Evolutionary conservation across 345 rosid species (phyloP), one percentile per base, ranked within the genome.

Genomic region (Aethionema arabicum): DNA sequence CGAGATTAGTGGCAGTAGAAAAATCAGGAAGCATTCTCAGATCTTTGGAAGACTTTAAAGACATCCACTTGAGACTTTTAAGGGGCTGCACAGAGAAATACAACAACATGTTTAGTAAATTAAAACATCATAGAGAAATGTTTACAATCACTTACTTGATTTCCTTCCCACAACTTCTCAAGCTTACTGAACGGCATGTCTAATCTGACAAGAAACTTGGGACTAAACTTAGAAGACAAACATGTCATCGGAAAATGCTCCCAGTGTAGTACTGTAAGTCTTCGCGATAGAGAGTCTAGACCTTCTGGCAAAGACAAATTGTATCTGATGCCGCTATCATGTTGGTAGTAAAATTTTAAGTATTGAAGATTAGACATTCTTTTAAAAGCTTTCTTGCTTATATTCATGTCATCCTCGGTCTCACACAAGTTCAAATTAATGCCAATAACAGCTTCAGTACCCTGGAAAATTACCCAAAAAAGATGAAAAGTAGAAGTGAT

Each of bases 301-400:
- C 8, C 8, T 35, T 35, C 7, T 35, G 38, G 38, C 6, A 8
- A 35, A 8, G 6, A 35, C 38, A 35, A 35, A 2, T 8, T 35
- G 38, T 8, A 5, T 5, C 38, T 8, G 8, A 5, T 8, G 8
- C 8, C 6, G 8, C 8, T 8, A 35, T 35, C 38, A 35, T 5
- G 8, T 35, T 8, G 6, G 6, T 8, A 5, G 6, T 70, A 49
- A 11, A 70, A 16, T 13, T 51, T 64, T 1, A 70, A 55, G 7
- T 56, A 31, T 64, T 41, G 48, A 14, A 64, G 69, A 70, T 63
- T 57, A 7, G 0, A 4, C 74, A 70, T 70, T 6, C 16, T 70
- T 37, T 3, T 3, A 11, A 70, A 70, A 4, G 21, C 59, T 12
- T 4, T 8, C 7, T 42, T n/a, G 11, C 6, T 4, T 29, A 70